These are phyloP conservation scores for Geotrichum europaeum DNA, from an alignment of 1,139 yeast species.

Conservation along the genomic window DNA sequence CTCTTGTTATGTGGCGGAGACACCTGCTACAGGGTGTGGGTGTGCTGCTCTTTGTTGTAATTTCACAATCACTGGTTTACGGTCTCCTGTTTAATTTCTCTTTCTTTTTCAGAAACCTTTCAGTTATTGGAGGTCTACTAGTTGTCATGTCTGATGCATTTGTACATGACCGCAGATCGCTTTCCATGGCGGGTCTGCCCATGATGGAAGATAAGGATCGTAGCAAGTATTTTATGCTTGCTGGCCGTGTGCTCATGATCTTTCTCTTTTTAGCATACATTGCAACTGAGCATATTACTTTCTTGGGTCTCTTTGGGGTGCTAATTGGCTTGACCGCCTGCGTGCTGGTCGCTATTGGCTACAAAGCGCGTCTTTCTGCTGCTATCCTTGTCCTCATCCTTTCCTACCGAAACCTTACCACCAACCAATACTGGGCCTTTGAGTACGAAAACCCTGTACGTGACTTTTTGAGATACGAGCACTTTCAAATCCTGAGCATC, in stretches of 20 bases:
- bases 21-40: constrained; percentile 67
- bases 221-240: constrained; percentile 77
- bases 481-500: constrained; percentile 89
- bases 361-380: constrained; percentile 88
- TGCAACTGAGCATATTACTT: constrained; percentile 68
- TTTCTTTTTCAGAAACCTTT: constrained; percentile 78
- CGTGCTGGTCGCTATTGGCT: constrained; percentile 81
- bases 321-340: constrained; percentile 68
- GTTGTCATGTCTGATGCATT: constrained; percentile 85
- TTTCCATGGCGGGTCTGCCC: constrained; percentile 85
- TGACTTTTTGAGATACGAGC: constrained; percentile 87
- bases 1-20: constrained; percentile 64
- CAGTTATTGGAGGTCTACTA: constrained; percentile 88
- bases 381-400: constrained; percentile 67
- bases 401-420: constrained; percentile 66
- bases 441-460: constrained; percentile 67
- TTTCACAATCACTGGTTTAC: constrained; percentile 81
- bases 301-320: constrained; percentile 58
- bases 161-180: constrained; percentile 68
- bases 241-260: constrained; percentile 83
- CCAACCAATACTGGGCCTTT: constrained; percentile 87
- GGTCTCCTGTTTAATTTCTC: constrained; percentile 79
- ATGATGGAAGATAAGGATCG: constrained; percentile 76
- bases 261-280: constrained; percentile 83
- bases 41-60: constrained; percentile 63